Evolutionary conservation across 2,329 filamentous ascomycete species (phyloP).

Genomic region (Scopulariopsis brevicaulis): DNA sequence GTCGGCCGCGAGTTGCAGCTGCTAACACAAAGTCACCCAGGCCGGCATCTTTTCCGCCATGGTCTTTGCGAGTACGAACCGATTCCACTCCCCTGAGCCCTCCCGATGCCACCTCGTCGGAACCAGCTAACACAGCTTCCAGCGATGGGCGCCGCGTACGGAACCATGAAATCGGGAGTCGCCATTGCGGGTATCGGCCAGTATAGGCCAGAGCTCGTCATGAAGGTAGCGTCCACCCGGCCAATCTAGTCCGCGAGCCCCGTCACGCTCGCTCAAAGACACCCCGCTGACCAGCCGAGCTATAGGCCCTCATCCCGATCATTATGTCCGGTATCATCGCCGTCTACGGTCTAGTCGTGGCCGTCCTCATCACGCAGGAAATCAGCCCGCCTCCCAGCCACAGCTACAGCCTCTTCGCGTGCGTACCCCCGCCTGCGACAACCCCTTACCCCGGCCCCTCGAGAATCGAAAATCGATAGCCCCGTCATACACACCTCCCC

Average conservation of each 20-base stretch:
- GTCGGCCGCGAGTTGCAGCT: background rate
- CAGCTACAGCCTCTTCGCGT: slow-evolving; percentile 78
- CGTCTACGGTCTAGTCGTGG: slow-evolving; percentile 93
- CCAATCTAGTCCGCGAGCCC: background rate
- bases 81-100: background rate
- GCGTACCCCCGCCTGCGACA: slow-evolving; percentile 9
- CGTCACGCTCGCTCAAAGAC: background rate
- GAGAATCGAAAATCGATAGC: background rate
- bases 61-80: slow-evolving; percentile 66
- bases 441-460: background rate
- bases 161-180: slow-evolving; percentile 80
- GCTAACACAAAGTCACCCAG: slow-evolving; percentile 26
- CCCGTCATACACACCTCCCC: background rate
- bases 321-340: slow-evolving; percentile 99
- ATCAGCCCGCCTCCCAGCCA: slow-evolving; percentile 56
- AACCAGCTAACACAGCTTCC: slow-evolving; percentile 7
- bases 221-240: slow-evolving; percentile 52
- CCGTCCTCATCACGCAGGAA: slow-evolving; percentile 89
- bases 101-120: background rate
- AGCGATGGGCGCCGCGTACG: slow-evolving; percentile 69
- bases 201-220: slow-evolving; percentile 77
- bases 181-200: slow-evolving; percentile 79
- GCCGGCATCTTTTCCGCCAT: slow-evolving; percentile 71
- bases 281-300: background rate
- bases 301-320: slow-evolving; percentile 69